Conservation (phyloP, 352 stramenopile genomes). For the Plasmopara viticola region DNA sequence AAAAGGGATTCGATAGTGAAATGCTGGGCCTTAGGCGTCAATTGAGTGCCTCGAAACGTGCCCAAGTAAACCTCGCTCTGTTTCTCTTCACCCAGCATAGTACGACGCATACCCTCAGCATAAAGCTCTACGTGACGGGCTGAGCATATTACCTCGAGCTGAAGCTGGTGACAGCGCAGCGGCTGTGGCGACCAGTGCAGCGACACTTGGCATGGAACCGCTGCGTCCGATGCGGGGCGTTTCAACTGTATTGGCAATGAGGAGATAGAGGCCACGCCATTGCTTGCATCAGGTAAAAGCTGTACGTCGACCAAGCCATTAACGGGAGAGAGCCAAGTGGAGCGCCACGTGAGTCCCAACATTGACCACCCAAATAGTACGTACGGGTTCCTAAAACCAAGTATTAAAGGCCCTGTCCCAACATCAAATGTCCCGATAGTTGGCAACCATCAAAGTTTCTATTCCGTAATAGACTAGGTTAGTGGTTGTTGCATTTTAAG, state of each 20-base stretch:
- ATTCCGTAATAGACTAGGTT: background rate
- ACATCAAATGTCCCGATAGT: background rate
- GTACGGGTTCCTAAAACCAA: background rate
- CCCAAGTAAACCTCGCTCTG: conserved; percentile 63
- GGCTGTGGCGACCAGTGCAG: conserved; percentile 31
- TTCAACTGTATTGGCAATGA: conserved; percentile 18
- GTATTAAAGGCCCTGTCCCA: too few relatives aligned
- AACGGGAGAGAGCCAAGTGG: conserved; percentile 9
- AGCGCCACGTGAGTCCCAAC: conserved; percentile 19
- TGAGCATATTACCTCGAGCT: conserved; percentile 48
- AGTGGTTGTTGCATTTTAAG: conserved; percentile 1
- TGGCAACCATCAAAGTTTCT: conserved; percentile 1
- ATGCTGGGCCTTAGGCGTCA: conserved; percentile 12
- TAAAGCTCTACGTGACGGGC: conserved; percentile 70
- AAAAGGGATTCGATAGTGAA: conserved; percentile 51
- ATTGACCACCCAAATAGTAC: conserved; percentile 11
- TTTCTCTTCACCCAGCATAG: conserved; percentile 53
- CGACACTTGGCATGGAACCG: conserved; percentile 38
- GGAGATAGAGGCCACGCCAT: conserved; percentile 10
- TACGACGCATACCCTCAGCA: conserved; percentile 41
- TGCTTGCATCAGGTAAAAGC: conserved; percentile 2
- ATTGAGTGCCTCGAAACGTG: conserved; percentile 48
- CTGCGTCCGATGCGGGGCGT: conserved; percentile 5
- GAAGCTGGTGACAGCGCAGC: conserved; percentile 40
- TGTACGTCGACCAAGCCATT: conserved; percentile 8